Conservation (phyloP, 1,284 basidiomycete species). For the Ustilago esculenta region DNA sequence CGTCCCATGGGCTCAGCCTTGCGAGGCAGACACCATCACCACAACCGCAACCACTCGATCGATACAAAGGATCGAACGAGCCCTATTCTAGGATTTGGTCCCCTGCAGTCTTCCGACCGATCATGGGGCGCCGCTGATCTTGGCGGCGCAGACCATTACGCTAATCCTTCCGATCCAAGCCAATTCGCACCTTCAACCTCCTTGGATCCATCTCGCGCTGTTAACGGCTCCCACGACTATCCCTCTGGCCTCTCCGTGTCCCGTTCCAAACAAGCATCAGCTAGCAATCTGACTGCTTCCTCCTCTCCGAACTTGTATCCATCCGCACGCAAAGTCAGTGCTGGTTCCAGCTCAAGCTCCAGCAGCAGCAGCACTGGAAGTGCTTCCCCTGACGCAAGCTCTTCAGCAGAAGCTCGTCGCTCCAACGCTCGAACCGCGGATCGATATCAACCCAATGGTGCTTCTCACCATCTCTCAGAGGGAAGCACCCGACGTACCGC, state of each 20-base stretch:
- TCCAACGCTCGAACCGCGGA: conserved; percentile 16
- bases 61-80: conserved; percentile 53
- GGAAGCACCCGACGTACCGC: conserved; percentile 26
- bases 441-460: conserved; percentile 23
- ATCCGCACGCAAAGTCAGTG: conserved; percentile 33
- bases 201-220: conserved; percentile 20
- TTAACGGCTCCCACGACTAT: conserved; percentile 23
- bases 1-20: conserved; percentile 21
- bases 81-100: conserved; percentile 47
- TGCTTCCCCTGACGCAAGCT: conserved; percentile 32
- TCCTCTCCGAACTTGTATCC: conserved; percentile 13
- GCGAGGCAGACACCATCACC: conserved; percentile 33
- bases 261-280: conserved; percentile 13
- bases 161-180: conserved; percentile 3
- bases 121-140: conserved; percentile 27
- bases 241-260: conserved; percentile 4
- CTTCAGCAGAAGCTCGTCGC: conserved; percentile 24
- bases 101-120: conserved; percentile 29
- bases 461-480: conserved; percentile 19
- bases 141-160: conserved; percentile 11
- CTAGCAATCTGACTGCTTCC: conserved; percentile 12
- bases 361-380: conserved; percentile 30
- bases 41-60: conserved; percentile 48
- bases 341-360: conserved; percentile 23
- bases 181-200: conserved; percentile 5